A percentile compares a stretch with the other conserved stretches of the same genome.
Evolutionary conservation across 176 grass and related monocot genomes (phyloP).

Genomic region (Juncus inflexus): DNA sequence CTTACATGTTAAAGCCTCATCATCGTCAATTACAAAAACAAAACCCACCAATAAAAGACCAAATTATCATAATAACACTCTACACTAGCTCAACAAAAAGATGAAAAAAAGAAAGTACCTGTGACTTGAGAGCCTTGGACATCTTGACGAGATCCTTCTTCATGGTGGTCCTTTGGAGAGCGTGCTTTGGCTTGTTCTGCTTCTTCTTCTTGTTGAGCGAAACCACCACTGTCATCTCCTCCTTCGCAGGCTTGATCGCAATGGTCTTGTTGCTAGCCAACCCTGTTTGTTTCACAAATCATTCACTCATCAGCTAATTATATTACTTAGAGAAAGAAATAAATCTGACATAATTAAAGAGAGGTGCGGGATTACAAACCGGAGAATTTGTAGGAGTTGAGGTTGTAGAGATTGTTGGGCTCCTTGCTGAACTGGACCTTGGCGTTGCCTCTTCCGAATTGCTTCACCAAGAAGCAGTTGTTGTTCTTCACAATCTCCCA

Average conservation of each 20-base stretch:
- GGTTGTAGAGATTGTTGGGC: conserved; percentile 89
- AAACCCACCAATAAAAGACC: background rate
- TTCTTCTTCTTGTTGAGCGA: conserved; percentile 68
- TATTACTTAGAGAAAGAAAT: background rate
- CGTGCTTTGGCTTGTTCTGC: conserved; percentile 48
- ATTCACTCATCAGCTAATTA: background rate
- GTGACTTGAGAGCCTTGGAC: conserved; percentile 74
- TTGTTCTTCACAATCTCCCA: conserved; percentile 98
- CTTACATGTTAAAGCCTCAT: conserved; percentile 73
- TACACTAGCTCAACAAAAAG: background rate
- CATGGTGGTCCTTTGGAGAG: conserved; percentile 58
- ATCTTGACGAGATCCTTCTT: conserved; percentile 91
- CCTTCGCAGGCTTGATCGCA: conserved; percentile 45
- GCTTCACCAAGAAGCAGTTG: conserved; percentile 78
- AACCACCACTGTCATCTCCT: conserved; percentile 50
- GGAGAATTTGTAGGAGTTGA: conserved; percentile 86
- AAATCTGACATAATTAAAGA: no score
- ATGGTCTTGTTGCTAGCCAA: conserved; percentile 84
- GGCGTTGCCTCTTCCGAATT: conserved; percentile 80
- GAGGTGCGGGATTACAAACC: conserved; percentile 21
- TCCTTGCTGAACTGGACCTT: conserved; percentile 93
- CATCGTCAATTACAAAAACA: conserved; percentile 26
- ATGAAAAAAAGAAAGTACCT: conserved; percentile 37
- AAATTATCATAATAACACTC: background rate
- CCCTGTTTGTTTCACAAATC: conserved; percentile 34